Conservation (phyloP, 1,284 basidiomycete species). For the Lentinula novae-zelandiae region DNA sequence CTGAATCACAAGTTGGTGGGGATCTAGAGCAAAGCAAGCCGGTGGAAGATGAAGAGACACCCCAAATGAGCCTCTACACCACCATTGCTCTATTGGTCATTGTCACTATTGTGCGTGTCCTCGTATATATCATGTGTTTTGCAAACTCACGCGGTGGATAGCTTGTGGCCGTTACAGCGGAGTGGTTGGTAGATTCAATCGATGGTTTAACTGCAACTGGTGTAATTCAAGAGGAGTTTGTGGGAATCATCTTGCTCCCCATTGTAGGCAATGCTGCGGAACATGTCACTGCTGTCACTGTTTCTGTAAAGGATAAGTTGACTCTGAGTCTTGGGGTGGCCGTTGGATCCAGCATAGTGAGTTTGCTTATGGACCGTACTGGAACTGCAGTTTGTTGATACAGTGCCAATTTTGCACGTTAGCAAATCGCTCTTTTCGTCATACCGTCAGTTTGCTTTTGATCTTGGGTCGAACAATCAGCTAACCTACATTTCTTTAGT, state of each 20-base stretch:
- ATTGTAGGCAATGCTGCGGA: constrained; percentile 89
- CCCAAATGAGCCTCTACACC: constrained; percentile 51
- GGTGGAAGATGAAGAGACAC: constrained; percentile 46
- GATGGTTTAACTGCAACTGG: constrained; percentile 50
- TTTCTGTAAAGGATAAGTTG: constrained; percentile 77
- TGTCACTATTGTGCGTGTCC: constrained; percentile 60
- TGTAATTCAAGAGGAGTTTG: constrained; percentile 69
- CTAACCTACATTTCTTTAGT: constrained; percentile 24
- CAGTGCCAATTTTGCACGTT: not conserved
- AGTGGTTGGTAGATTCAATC: constrained; percentile 81
- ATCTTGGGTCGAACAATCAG: not conserved
- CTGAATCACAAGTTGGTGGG: not conserved
- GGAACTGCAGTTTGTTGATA: constrained; percentile 4
- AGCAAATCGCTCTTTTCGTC: constrained; percentile 90
- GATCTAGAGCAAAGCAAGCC: constrained; percentile 17
- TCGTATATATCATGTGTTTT: not conserved
- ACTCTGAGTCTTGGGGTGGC: constrained; percentile 79
- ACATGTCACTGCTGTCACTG: constrained; percentile 84
- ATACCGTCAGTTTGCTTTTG: constrained; percentile 54
- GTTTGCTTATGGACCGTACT: constrained; percentile 18
- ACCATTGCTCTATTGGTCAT: constrained; percentile 50
- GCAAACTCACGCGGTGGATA: not conserved
- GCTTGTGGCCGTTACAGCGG: constrained; percentile 78
- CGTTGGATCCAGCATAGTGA: constrained; percentile 84
- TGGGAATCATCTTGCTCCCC: constrained; percentile 85